Conservation (phyloP, 805 yeast species). For the Yamadazyma nakazawae region DNA sequence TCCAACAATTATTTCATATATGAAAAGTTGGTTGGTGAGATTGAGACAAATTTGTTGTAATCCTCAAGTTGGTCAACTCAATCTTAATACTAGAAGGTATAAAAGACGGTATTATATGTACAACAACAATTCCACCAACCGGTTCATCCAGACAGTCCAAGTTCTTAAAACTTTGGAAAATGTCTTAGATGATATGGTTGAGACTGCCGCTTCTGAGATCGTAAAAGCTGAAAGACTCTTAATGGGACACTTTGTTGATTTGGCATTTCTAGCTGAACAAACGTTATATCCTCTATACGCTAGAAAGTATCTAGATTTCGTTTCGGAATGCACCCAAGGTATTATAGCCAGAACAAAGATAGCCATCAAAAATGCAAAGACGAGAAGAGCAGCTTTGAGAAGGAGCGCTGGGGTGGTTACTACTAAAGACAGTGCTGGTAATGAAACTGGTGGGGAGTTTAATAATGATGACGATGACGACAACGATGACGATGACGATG, state of each 20-base stretch:
- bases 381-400: slow-evolving; percentile 4
- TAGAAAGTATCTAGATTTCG: slow-evolving; percentile 34
- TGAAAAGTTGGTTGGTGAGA: slow-evolving; percentile 66
- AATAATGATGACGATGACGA: not conserved
- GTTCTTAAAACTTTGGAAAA: slow-evolving; percentile 52
- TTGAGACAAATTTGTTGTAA: slow-evolving; percentile 83
- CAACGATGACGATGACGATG: slow-evolving; percentile 12
- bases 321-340: slow-evolving; percentile 15
- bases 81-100: slow-evolving; percentile 22
- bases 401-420: slow-evolving; percentile 20
- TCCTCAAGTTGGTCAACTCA: slow-evolving; percentile 49
- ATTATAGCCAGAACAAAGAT: slow-evolving; percentile 22
- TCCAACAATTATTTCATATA: slow-evolving; percentile 34
- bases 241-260: slow-evolving; percentile 45
- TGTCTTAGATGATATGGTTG: slow-evolving; percentile 64
- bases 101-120: slow-evolving; percentile 16
- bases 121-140: slow-evolving; percentile 6
- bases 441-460: slow-evolving; percentile 10
- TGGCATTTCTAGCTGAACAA: slow-evolving; percentile 70
- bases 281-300: slow-evolving; percentile 52
- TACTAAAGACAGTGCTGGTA: slow-evolving; percentile 19
- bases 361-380: slow-evolving; percentile 16
- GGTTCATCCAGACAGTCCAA: slow-evolving; percentile 19
- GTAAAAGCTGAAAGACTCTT: slow-evolving; percentile 47
- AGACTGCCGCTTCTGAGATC: slow-evolving; percentile 49